These are phyloP conservation scores for Candida namnaoensis DNA, from an alignment of 805 yeast genomes.

Conservation along the genomic window DNA sequence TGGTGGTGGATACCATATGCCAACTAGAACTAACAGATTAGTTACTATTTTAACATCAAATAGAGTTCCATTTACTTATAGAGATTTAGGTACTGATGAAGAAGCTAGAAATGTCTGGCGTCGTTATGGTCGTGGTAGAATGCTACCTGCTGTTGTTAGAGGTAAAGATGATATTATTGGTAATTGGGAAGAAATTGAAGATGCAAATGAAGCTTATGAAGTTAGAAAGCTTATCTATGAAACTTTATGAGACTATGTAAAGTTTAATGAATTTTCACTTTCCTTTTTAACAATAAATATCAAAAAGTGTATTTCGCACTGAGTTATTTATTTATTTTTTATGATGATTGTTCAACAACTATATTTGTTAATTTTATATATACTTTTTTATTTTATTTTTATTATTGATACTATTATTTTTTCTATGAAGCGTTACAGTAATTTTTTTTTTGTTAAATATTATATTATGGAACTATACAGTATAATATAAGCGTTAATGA, in stretches of 20 bases:
- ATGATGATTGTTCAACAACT: too few relatives aligned
- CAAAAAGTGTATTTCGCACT: too few relatives aligned
- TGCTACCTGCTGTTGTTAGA: constrained; percentile 80
- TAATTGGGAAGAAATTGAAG: constrained; percentile 56
- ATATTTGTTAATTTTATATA: too few relatives aligned
- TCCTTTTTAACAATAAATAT: too few relatives aligned
- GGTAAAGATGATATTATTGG: constrained; percentile 78
- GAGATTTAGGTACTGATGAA: constrained; percentile 83
- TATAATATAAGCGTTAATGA: too few relatives aligned
- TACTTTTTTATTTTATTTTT: too few relatives aligned
- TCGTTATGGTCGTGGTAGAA: constrained; percentile 60
- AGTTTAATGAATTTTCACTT: too few relatives aligned
- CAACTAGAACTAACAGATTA: constrained; percentile 68
- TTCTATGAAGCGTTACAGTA: too few relatives aligned
- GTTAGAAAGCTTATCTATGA: constrained; percentile 59
- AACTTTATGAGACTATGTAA: constrained; percentile 28
- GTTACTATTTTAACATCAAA: constrained; percentile 71
- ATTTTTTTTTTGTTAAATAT: too few relatives aligned
- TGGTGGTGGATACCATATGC: constrained; percentile 75
- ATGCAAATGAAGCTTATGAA: constrained; percentile 26
- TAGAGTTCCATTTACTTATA: constrained; percentile 52
- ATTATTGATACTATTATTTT: too few relatives aligned
- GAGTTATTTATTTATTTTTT: too few relatives aligned
- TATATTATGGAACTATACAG: too few relatives aligned
- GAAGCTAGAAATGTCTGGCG: constrained; percentile 82